Evolutionary conservation across 352 stramenopile species (phyloP).

Genomic region (Phytophthora sojae): DNA sequence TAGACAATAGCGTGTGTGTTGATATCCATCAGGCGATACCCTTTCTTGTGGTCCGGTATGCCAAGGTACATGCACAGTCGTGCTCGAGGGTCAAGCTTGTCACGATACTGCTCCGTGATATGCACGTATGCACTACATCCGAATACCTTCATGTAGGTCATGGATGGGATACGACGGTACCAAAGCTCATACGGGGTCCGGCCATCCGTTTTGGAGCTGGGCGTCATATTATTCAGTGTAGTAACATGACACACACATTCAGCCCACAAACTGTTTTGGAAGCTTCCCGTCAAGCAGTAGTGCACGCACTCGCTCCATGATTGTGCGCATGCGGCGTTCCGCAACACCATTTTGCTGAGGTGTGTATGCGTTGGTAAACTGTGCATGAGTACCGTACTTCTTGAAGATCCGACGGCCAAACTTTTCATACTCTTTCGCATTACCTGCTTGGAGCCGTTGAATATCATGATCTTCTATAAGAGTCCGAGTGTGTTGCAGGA

Average conservation of each 20-base stretch:
- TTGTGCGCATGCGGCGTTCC: conserved; percentile 23
- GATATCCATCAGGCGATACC: not conserved
- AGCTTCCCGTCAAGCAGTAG: too few relatives aligned
- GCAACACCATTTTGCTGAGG: conserved; percentile 27
- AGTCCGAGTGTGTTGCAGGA: conserved; percentile 1
- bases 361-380: conserved; percentile 22
- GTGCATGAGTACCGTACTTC: conserved; percentile 24
- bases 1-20: not conserved
- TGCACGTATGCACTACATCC: not conserved
- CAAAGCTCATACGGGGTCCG: not conserved
- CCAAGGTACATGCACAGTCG: not conserved
- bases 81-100: not conserved
- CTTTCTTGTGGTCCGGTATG: not conserved
- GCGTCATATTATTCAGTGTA: too few relatives aligned
- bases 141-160: conserved; percentile 1
- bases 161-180: not conserved
- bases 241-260: conserved; percentile 9
- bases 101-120: not conserved
- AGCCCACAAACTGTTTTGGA: not conserved
- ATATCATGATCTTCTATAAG: conserved; percentile 5
- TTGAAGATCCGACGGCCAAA: conserved; percentile 12
- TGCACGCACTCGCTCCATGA: conserved; percentile 11
- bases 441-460: conserved; percentile 6
- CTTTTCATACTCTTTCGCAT: conserved; percentile 23
- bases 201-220: not conserved